Conservation (phyloP, 2,329 filamentous ascomycete genomes). For the Colletotrichum orbiculare region DNA sequence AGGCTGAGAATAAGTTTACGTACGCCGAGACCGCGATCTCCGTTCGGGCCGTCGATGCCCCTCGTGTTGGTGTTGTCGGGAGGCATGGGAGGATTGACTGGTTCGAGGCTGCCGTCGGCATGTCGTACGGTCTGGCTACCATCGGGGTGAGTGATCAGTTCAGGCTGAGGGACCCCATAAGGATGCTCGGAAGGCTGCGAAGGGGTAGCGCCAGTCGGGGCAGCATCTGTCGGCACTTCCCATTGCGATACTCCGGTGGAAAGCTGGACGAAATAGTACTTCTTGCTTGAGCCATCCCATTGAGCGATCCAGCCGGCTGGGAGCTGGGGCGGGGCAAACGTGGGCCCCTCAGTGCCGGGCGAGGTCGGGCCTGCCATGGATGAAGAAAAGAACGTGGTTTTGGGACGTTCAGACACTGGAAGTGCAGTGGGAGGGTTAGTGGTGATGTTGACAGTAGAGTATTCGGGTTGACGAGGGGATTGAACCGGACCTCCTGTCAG, state of each 20-base stretch:
- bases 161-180: slow-evolving; percentile 66
- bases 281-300: slow-evolving; percentile 72
- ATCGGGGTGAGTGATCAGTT: slow-evolving; percentile 72
- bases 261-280: slow-evolving; percentile 79
- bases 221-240: slow-evolving; percentile 76
- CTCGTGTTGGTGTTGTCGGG: slow-evolving; percentile 59
- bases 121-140: slow-evolving; percentile 71
- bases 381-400: slow-evolving; percentile 8
- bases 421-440: not conserved
- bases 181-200: slow-evolving; percentile 68
- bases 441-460: slow-evolving; percentile 6
- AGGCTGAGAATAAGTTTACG: slow-evolving; percentile 46
- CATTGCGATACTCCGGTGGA: slow-evolving; percentile 79
- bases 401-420: slow-evolving; percentile 2
- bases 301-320: slow-evolving; percentile 77
- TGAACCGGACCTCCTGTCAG: slow-evolving; percentile 10
- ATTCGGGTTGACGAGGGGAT: slow-evolving; percentile 12
- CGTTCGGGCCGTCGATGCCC: slow-evolving; percentile 61
- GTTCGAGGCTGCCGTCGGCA: slow-evolving; percentile 70
- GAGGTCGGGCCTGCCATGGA: slow-evolving; percentile 68
- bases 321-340: slow-evolving; percentile 68
- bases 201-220: slow-evolving; percentile 70
- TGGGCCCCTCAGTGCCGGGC: slow-evolving; percentile 68
- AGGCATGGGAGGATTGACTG: slow-evolving; percentile 62
- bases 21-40: slow-evolving; percentile 75